Base-by-base conservation (phyloP, 164 flowering plant species). In the Paratinospora sagittata region DNA sequence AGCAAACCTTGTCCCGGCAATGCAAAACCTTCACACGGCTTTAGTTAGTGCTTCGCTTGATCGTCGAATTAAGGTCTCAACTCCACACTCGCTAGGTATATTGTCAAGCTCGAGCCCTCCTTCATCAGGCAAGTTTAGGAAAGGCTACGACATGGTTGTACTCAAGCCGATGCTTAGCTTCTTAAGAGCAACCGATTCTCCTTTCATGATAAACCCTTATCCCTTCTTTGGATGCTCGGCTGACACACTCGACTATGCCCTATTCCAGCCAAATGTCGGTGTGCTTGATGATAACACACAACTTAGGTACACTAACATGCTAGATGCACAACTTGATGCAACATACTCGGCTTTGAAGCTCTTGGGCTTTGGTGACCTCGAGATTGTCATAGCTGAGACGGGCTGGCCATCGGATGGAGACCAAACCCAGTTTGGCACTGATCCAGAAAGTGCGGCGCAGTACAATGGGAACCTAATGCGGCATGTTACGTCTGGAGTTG, bases 361-460 rank as follows among this genome's bases (percentile, higher is more conserved):
- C 0, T 73, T 85, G 2, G 93, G 86, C 0, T 91, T 80, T 27
- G 34, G n/a, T 0, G 91, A 89, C 34, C 27, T 91, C 2, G 90
- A 85, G 47, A 87, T 91, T 62, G 93, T 88, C 6, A 85, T 91
- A 45, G 92, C 90, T 34, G 94, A 91, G 70, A 91, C 91, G 2
- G 92, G 92, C 0, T 89, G 94, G 97, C 97, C 94, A 0, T 89
- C 92, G 0, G 55, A 24, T 2, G 92, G 90, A 0, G 97, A 89
- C 21, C 12, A 78, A 0, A 72, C 78, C 4, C 90, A 91, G 71
- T 26, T 79, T 9, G 90, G 86, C 1, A 89, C 81, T 8, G 87
- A 85, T 62, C 63, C 69, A 0, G 73, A 58, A 30, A 88, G 70
- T 63, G 94, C 94, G 7, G 85, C 87, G 0, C 82, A 82, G 24